Base-by-base conservation (phyloP, 1,139 yeast genomes). In the Hanseniaspora uvarum region DNA sequence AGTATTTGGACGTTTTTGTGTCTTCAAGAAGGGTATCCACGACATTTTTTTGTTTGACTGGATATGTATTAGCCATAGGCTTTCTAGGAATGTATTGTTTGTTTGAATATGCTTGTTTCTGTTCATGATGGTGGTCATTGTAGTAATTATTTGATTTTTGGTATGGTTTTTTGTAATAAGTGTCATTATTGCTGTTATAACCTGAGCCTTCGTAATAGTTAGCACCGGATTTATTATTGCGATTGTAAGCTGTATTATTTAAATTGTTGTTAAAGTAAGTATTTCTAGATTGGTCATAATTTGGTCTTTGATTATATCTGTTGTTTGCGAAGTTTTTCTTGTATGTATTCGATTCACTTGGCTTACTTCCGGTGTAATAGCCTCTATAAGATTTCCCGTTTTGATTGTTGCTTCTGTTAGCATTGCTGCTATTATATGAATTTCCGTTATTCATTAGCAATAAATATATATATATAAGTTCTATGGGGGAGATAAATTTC, bases 21-120 rank as follows among this genome's bases (percentile, higher is more conserved):
- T 40, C 33, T 11, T 21, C 36, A 8, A 48, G 26, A 8, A 48
- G 24, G 5, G 18, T 36, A 48, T 48, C 52, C n/a, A 40, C n/a
- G 3, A n/a, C 19, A 19, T 23, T 31, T 10, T 7, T 23, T 4
- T 16, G 36, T 24, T 18, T 33, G 7, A 12, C 18, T 7, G 40
- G 19, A n/a, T 38, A 23, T 4, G 24, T 11, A 11, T 3, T 8
- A n/a, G n/a, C n/a, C n/a, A n/a, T n/a, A 6, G 16, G 26, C 8
- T 41, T 33, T 16, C 26, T 28, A 10, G 21, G n/a, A 26, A 11
- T 33, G 8, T 33, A 23, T 30, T 40, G 31, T 18, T 12, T 33
- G 16, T 19, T 12, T 5, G 40, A 14, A 14, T 31, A 30, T 19
- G 14, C 40, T 28, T 37, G 51, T 6, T 47, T 6, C 6, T 46